Base-by-base conservation (phyloP, 164 flowering plant species). In the Vitis rotundifolia region DNA sequence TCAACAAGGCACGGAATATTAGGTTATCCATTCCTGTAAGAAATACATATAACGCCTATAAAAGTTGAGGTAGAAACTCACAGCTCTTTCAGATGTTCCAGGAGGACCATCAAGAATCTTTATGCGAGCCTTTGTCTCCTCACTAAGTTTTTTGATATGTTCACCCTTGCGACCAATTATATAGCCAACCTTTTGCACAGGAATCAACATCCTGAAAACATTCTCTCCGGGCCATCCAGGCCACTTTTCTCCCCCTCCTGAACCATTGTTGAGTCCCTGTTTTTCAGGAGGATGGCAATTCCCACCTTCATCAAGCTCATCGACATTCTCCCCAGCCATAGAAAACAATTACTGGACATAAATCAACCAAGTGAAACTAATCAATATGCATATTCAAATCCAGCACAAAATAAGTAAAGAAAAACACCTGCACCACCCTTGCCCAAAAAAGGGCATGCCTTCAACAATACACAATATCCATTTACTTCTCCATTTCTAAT, bases 181-280 rank as follows among this genome's bases (percentile, higher is more conserved):
- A 75, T 93, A 81, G 11, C 99, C 99, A 74, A 95, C 99, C 75
- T 93, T 95, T 51, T 89, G 97, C 0, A 84, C 87, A 75, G 99
- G 98, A 74, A 95, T 93, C 85, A 95, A 77, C 84, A 95, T 82
- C 59, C 99, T 78, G 72, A 91, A 91, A 56, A 95, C 93, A 79
- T 80, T 87, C 77, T 95, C 97, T 56, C 99, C 99, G 56, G 99
- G 98, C 99, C 99, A 95, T 59, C 99, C 99, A 47, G 98, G 97
- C 99, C 99, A 95, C 76, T 67, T 87, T 71, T 89, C 78, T 62
- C 70, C 90, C 68, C 19, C 79, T 2, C 50, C 77, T 13, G 77
- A 14, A 63, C 79, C 83, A 65, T 80, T 72, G 29, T 55, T 77
- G 22, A 63, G 69, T 56, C 69, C 85, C 62, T 63, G 71, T 54